These are phyloP conservation scores for Syzygium oleosum DNA, from an alignment of 345 rosid genomes.

Conservation along the genomic window DNA sequence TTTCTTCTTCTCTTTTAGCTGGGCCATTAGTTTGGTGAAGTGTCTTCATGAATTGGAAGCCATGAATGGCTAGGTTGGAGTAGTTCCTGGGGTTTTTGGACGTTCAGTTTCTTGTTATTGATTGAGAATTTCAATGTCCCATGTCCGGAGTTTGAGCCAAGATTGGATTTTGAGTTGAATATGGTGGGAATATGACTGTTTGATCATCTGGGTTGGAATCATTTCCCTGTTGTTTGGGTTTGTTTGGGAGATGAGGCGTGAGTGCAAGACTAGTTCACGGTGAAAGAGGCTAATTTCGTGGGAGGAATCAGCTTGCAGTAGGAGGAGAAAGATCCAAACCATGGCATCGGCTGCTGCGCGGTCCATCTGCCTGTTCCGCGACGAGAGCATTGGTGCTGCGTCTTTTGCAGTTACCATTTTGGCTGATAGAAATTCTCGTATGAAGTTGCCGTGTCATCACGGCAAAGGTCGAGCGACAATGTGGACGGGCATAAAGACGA, in stretches of 20 bases:
- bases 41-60: not conserved
- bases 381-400: constrained; percentile 24
- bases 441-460: constrained; percentile 6
- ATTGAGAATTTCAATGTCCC: not conserved
- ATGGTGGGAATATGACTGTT: not conserved
- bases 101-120: not conserved
- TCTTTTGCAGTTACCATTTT: constrained; percentile 16
- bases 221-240: not conserved
- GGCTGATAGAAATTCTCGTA: constrained; percentile 12
- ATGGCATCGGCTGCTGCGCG: constrained; percentile 51
- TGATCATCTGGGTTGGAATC: not conserved
- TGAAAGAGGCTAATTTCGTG: not conserved
- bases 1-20: not conserved
- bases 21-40: not conserved
- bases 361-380: constrained; percentile 31
- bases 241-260: not conserved
- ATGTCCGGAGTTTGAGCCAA: not conserved
- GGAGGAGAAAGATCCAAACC: constrained; percentile 16
- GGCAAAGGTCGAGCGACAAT: not conserved
- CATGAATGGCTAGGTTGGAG: not conserved
- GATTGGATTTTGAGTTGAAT: not conserved
- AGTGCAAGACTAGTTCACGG: not conserved
- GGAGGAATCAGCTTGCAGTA: constrained; percentile 15
- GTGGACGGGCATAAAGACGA: not conserved
- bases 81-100: not conserved